phyloP scores from a whole-genome alignment of 148 eudicot species.

The Camellia sinensis region DNA sequence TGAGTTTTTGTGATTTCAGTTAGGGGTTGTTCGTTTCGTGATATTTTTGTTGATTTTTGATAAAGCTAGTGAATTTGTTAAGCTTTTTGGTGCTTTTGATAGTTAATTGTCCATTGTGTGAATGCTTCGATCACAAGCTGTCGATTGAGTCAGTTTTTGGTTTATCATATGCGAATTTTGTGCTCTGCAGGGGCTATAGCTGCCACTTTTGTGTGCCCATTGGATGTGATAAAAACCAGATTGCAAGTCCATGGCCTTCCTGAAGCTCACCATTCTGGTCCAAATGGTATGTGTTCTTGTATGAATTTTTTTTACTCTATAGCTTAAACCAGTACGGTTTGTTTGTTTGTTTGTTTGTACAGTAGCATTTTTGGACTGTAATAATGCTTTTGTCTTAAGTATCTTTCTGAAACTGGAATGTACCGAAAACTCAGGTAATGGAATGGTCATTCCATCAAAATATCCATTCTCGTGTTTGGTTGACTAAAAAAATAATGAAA shows the following conservation, averaged over 20 bases:
- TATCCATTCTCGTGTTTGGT: no score
- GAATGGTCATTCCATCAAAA: no score
- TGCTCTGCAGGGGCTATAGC: conserved; percentile 69
- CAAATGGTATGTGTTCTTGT: conserved; percentile 39
- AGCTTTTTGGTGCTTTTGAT: no score
- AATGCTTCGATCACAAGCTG: no score
- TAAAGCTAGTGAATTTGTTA: no score
- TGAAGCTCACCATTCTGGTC: conserved; percentile 34
- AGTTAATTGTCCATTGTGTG: no score
- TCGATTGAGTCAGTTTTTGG: background rate
- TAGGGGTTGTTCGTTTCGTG: background rate
- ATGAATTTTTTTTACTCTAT: background rate
- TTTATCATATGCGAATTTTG: background rate
- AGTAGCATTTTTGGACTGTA: background rate
- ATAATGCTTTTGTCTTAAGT: no score
- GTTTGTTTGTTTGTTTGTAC: background rate
- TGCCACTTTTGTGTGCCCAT: conserved; percentile 85
- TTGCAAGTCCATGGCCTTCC: conserved; percentile 81
- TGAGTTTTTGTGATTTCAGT: background rate
- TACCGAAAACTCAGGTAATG: no score
- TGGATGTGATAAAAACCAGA: conserved; percentile 90
- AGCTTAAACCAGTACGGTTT: background rate
- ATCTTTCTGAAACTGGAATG: no score
- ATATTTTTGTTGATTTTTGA: background rate
- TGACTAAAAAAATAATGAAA: no score